Evolutionary conservation across 2,329 filamentous ascomycete genomes (phyloP).

Genomic region (Emericellopsis cladophorae): DNA sequence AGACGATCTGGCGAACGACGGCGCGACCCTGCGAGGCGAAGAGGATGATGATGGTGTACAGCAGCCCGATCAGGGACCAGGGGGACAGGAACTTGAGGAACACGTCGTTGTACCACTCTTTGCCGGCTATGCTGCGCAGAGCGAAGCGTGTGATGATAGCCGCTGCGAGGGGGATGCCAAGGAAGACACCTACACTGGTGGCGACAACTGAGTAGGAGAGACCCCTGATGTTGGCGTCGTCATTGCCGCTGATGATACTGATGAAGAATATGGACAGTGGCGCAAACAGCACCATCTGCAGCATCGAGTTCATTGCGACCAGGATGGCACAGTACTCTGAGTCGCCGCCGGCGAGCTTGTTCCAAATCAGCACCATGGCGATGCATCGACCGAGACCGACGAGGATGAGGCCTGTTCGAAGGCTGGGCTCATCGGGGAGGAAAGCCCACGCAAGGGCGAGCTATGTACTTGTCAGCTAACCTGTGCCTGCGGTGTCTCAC

Average conservation of each 20-base stretch:
- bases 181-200: conserved; percentile 69
- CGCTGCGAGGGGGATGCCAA: conserved; percentile 71
- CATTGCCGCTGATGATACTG: conserved; percentile 45
- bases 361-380: conserved; percentile 75
- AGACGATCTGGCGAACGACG: conserved; percentile 73
- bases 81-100: conserved; percentile 63
- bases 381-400: conserved; percentile 80
- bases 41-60: conserved; percentile 78
- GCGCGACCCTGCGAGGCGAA: conserved; percentile 71
- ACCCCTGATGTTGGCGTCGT: conserved; percentile 16
- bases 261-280: conserved; percentile 60
- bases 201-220: conserved; percentile 57
- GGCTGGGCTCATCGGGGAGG: conserved; percentile 41
- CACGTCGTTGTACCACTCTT: conserved; percentile 49
- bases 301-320: conserved; percentile 61
- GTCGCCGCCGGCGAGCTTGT: conserved; percentile 54
- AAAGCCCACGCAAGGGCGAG: conserved; percentile 56
- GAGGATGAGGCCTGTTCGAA: conserved; percentile 60
- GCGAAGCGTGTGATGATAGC: conserved; percentile 63
- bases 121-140: conserved; percentile 40
- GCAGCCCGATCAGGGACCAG: conserved; percentile 66
- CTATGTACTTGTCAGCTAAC: conserved; percentile 20
- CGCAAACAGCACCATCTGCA: conserved; percentile 64
- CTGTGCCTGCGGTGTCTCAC: neutral
- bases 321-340: conserved; percentile 73